Evolutionary conservation across 2,329 filamentous ascomycete genomes (phyloP).

Genomic region (Cryphonectria naterciae): DNA sequence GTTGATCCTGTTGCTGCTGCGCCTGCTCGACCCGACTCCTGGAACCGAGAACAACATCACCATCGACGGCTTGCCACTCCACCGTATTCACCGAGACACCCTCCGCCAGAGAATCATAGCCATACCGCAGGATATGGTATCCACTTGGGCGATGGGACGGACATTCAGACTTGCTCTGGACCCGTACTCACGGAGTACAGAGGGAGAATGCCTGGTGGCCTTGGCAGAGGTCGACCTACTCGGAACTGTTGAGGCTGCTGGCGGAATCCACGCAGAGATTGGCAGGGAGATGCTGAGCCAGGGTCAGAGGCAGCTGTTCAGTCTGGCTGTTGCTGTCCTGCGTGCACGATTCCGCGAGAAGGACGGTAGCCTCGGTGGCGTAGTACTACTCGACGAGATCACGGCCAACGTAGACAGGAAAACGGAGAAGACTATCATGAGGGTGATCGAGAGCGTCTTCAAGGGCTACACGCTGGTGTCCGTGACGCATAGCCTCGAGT

Average conservation of each 20-base stretch:
- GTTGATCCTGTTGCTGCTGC: conserved; percentile 44
- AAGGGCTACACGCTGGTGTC: conserved; percentile 18
- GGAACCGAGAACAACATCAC: conserved; percentile 37
- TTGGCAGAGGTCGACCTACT: conserved; percentile 43
- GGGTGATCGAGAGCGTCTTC: conserved; percentile 30
- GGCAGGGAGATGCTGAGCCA: conserved; percentile 54
- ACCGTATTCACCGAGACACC: conserved; percentile 43
- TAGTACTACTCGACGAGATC: conserved; percentile 28
- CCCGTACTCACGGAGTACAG: conserved; percentile 39
- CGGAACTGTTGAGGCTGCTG: conserved; percentile 38
- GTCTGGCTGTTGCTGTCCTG: conserved; percentile 55
- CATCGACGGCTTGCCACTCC: conserved; percentile 48
- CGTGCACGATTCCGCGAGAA: conserved; percentile 29
- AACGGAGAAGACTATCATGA: conserved; percentile 25
- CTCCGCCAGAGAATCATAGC: conserved; percentile 55
- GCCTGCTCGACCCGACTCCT: conserved; percentile 45
- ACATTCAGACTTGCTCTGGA: conserved; percentile 50
- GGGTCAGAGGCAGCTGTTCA: conserved; percentile 58
- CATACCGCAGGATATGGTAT: conserved; percentile 58
- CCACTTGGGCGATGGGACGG: conserved; percentile 50
- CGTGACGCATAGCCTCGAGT: conserved; percentile 20
- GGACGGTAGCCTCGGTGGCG: conserved; percentile 2
- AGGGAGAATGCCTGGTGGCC: conserved; percentile 40
- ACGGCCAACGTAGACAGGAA: conserved; percentile 25
- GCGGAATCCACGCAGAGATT: conserved; percentile 44